phyloP scores from a whole-genome alignment of 2,329 filamentous ascomycete genomes.

The Bipolaris oryzae region DNA sequence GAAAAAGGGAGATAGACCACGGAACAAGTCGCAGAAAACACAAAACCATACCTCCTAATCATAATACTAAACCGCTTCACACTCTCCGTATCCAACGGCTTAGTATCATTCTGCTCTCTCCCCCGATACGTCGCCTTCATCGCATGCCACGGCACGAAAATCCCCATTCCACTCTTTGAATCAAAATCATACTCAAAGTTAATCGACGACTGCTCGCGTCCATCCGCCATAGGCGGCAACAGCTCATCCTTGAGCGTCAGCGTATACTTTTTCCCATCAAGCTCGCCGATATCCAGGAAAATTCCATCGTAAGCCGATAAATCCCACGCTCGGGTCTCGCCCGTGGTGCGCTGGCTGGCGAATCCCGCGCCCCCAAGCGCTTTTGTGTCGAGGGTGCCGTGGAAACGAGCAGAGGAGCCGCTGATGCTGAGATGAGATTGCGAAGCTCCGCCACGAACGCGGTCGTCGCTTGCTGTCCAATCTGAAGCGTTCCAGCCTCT shows the following conservation, averaged over 20 bases:
- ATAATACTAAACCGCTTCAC: slow-evolving; percentile 76
- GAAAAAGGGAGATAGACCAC: too few relatives aligned
- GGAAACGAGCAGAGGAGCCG: slow-evolving; percentile 59
- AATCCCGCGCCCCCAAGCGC: slow-evolving; percentile 82
- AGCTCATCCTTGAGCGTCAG: slow-evolving; percentile 75
- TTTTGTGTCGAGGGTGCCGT: slow-evolving; percentile 73
- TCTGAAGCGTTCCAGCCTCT: slow-evolving; percentile 65
- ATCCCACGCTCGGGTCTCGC: slow-evolving; percentile 65
- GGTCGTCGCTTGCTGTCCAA: slow-evolving; percentile 76
- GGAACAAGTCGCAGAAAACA: not conserved
- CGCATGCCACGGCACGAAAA: slow-evolving; percentile 67
- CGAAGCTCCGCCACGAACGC: slow-evolving; percentile 76
- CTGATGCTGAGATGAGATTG: slow-evolving; percentile 58
- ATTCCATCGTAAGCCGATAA: slow-evolving; percentile 68
- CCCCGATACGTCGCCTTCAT: slow-evolving; percentile 78
- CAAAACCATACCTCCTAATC: slow-evolving; percentile 71
- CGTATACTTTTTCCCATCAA: slow-evolving; percentile 73
- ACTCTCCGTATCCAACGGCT: slow-evolving; percentile 62
- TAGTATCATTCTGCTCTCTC: slow-evolving; percentile 64
- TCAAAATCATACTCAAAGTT: slow-evolving; percentile 67
- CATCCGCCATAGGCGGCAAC: slow-evolving; percentile 62
- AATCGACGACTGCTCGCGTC: slow-evolving; percentile 72
- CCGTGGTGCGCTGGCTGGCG: slow-evolving; percentile 73
- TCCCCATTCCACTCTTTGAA: slow-evolving; percentile 18
- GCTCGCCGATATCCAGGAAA: slow-evolving; percentile 57